Evolutionary conservation across 2,329 filamentous ascomycete species (phyloP).

Genomic region (Penicillium nordicum): DNA sequence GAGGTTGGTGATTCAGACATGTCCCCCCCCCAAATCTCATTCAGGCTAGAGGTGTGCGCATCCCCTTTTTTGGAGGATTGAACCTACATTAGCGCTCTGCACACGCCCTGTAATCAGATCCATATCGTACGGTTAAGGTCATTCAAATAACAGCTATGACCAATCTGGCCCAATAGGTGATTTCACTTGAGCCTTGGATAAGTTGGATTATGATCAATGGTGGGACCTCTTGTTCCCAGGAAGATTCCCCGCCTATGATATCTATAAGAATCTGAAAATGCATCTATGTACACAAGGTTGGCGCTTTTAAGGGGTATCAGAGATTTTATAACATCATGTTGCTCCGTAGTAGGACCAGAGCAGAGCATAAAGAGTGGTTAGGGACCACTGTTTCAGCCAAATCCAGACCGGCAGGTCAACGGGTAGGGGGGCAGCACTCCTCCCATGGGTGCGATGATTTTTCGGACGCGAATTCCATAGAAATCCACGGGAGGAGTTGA

Average conservation of each 20-base stretch:
- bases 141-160: neutral
- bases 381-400: neutral
- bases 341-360: neutral
- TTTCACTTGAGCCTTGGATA: neutral
- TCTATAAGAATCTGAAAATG: slow-evolving; percentile 2
- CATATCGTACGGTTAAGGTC: neutral
- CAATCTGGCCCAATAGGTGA: neutral
- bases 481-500: neutral
- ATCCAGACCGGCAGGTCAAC: neutral
- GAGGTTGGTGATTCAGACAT: neutral
- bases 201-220: neutral
- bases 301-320: slow-evolving; percentile 5
- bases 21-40: neutral
- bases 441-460: neutral
- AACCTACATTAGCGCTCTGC: neutral
- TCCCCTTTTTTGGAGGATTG: neutral
- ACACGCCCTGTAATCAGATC: neutral
- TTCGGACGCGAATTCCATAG: neutral
- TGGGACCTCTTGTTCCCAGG: neutral
- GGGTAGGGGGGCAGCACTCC: neutral
- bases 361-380: neutral
- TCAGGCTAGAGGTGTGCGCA: neutral
- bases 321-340: neutral
- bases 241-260: neutral
- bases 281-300: slow-evolving; percentile 2